phyloP scores from a whole-genome alignment of 345 rosid genomes.

The Salix udensis region DNA sequence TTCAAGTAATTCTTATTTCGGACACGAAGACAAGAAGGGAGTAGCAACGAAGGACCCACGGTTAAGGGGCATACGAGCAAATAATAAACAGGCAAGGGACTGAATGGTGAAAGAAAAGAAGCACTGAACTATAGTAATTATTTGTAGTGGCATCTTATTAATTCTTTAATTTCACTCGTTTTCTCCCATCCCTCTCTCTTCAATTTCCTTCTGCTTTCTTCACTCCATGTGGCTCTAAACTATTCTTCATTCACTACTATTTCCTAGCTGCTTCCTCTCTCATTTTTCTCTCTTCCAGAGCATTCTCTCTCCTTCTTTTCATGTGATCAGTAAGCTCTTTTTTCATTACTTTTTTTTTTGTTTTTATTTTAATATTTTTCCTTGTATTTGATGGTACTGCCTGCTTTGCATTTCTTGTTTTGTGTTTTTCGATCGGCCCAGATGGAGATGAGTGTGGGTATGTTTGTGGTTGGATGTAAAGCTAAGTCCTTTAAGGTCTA shows the following conservation, averaged over 20 bases:
- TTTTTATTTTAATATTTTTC: background rate
- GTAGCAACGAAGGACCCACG: background rate
- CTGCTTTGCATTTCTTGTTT: conserved; percentile 3
- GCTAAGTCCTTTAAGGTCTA: background rate
- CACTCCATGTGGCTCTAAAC: conserved; percentile 33
- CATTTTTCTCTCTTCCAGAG: background rate
- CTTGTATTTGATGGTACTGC: conserved; percentile 2
- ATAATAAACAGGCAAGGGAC: conserved; percentile 1
- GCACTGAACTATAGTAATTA: background rate
- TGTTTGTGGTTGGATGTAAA: background rate
- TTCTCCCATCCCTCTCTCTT: background rate
- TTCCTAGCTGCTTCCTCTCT: conserved; percentile 4
- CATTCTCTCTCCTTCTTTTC: conserved; percentile 15
- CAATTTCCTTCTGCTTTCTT: background rate
- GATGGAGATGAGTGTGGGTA: background rate
- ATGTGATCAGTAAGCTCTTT: conserved; percentile 54
- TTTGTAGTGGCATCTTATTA: background rate
- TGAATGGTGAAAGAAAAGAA: background rate
- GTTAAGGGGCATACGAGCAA: background rate
- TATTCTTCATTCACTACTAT: background rate
- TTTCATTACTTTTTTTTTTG: background rate
- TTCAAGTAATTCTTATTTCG: background rate
- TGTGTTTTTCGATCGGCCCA: background rate
- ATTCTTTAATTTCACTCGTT: conserved; percentile 30
- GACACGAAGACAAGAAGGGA: background rate